Evolutionary conservation across 306 rosid genomes (phyloP), one percentile per base, ranked within the genome.

Genomic region (Vigna mungo): DNA sequence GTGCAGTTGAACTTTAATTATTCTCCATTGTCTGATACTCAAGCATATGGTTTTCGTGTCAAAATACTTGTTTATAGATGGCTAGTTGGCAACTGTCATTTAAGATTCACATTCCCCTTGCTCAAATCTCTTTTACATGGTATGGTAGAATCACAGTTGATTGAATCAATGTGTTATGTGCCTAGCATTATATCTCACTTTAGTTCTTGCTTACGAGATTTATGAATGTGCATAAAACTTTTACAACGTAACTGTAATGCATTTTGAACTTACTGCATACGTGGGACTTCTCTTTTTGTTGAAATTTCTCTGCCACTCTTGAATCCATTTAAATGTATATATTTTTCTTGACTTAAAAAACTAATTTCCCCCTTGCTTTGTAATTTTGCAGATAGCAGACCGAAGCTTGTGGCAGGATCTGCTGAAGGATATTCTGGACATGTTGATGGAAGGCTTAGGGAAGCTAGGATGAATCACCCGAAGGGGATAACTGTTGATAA

Each of bases 401-500:
- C 97, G 2, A 93, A 78, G 84, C 85, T 91, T 76, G 88, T 93
- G 55, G 82, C 93, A 44, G 97, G 98, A 76, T 93, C 98, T 51
- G 90, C 96, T 25, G 97, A 93, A 68, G 98, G 98, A 20, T 82
- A 83, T 71, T 77, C 91, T 32, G 98, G 98, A 53, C 98, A 93
- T 82, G 86, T 91, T 34, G 98, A 93, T 69, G 98, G 98, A 71
- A 93, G 44, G 83, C 85, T 72, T 12, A 88, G 91, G 85, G 98
- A 93, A 65, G 96, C 96, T 34, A 86, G 89, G 86, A 82, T 93
- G 98, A 90, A 93, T 84, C 97, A 86, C 5, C 98, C 98, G 0
- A 93, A 88, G 81, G 98, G 98, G 66, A 53, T 93, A 65, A 84
- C 98, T 0, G 93, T 93, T 78, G 98, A 93, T 84, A 93, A 91